These are phyloP conservation scores for Cryptococcus sp. DNA, from an alignment of 1,284 basidiomycete genomes.

Conservation along the genomic window DNA sequence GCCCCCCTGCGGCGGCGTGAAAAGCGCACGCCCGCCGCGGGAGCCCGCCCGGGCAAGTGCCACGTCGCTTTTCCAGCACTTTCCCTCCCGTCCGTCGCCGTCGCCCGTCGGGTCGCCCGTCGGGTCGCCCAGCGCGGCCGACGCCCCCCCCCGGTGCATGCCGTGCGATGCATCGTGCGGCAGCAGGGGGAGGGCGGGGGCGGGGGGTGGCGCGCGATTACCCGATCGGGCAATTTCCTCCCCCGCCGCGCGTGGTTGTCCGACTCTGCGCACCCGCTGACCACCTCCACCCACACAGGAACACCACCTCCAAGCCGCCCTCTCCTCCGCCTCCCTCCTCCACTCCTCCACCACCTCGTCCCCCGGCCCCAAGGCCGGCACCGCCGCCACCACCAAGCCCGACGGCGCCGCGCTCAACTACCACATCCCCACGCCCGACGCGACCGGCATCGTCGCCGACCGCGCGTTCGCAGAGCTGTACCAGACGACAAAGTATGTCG, in stretches of 20 bases:
- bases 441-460: slow-evolving; percentile 71
- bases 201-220: slow-evolving; percentile 6
- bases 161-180: neutral
- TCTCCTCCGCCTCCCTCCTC: slow-evolving; percentile 46
- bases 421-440: slow-evolving; percentile 89
- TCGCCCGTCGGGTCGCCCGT: too few species aligned
- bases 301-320: slow-evolving; percentile 77
- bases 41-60: neutral
- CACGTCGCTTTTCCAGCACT: neutral
- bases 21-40: neutral
- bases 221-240: slow-evolving; percentile 26
- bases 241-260: slow-evolving; percentile 2
- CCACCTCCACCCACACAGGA: slow-evolving; percentile 59
- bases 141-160: too few species aligned
- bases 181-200: neutral
- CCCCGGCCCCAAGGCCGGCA: slow-evolving; percentile 3
- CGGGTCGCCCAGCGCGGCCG: too few species aligned
- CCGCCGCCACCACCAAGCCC: slow-evolving; percentile 8
- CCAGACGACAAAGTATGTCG: slow-evolving; percentile 64
- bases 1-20: slow-evolving; percentile 2
- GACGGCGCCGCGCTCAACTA: slow-evolving; percentile 53
- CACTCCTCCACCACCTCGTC: slow-evolving; percentile 37
- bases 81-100: neutral
- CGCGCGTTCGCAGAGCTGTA: slow-evolving; percentile 64
- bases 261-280: slow-evolving; percentile 38